Percentiles rank a stretch among this genome's conserved stretches.
Evolutionary conservation across 2,329 filamentous ascomycete species (phyloP).

Genomic region (Trichoderma simmonsii): DNA sequence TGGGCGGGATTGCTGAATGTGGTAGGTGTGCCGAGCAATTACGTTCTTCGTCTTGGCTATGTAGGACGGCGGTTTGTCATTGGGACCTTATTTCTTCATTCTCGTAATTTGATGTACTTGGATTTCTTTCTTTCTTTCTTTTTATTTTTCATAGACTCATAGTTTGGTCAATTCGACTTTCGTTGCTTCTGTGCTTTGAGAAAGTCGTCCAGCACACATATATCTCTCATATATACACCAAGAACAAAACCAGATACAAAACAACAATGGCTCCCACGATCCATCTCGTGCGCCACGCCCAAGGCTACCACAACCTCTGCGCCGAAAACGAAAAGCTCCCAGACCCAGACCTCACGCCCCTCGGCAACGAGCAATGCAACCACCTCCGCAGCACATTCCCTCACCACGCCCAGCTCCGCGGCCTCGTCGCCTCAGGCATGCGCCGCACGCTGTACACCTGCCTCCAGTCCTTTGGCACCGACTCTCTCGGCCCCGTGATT

Average conservation of each 20-base stretch:
- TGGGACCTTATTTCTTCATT: not conserved
- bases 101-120: not conserved
- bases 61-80: too few relatives aligned
- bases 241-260: constrained; percentile 24
- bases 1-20: not conserved
- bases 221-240: not conserved
- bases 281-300: constrained; percentile 69
- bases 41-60: not conserved
- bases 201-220: not conserved
- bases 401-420: constrained; percentile 60
- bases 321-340: constrained; percentile 65
- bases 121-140: not conserved
- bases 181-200: not conserved
- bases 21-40: not conserved
- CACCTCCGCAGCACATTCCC: constrained; percentile 62
- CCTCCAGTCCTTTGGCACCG: constrained; percentile 60
- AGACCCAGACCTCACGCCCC: constrained; percentile 75
- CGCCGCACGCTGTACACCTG: constrained; percentile 79
- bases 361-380: constrained; percentile 73
- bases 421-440: constrained; percentile 75
- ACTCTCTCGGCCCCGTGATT: constrained; percentile 47
- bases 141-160: not conserved
- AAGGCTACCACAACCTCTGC: constrained; percentile 78
- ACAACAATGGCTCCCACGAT: constrained; percentile 48
- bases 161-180: not conserved